Conservation (phyloP, 371 early-diverging fungal genomes). For the Parasitella parasitica region DNA sequence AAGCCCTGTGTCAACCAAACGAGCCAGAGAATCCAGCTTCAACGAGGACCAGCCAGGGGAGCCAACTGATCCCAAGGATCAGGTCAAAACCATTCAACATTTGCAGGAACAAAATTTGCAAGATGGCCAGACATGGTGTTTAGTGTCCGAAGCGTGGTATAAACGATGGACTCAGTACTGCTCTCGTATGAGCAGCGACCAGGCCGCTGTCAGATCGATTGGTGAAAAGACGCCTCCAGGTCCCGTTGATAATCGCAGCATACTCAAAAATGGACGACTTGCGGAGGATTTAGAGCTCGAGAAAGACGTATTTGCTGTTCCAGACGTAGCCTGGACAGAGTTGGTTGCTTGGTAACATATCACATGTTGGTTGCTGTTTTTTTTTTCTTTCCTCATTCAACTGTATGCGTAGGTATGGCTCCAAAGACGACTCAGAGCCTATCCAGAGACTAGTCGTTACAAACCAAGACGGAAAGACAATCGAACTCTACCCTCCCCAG, state of each 20-base stretch:
- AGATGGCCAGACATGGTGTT: constrained; percentile 19
- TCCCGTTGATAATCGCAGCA: constrained; percentile 15
- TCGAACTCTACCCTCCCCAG: constrained; percentile 28
- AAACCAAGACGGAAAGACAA: neutral
- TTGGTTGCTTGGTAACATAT: constrained; percentile 24
- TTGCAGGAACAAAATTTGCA: constrained; percentile 17
- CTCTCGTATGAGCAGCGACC: constrained; percentile 14
- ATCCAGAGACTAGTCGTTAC: constrained; percentile 6
- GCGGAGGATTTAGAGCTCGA: constrained; percentile 8
- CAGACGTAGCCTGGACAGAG: constrained; percentile 21
- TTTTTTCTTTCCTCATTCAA: neutral
- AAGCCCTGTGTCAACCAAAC: constrained; percentile 18
- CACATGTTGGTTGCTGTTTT: too few species aligned
- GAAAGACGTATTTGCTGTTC: constrained; percentile 12
- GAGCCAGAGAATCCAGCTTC: constrained; percentile 33
- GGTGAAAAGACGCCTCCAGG: constrained; percentile 19
- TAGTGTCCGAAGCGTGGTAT: constrained; percentile 22
- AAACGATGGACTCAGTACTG: constrained; percentile 27
- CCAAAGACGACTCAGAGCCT: neutral
- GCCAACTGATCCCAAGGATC: constrained; percentile 21
- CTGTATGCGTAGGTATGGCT: constrained; percentile 7
- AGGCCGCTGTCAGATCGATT: neutral
- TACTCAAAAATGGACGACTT: constrained; percentile 12
- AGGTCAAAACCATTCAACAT: constrained; percentile 14
- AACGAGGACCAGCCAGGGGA: constrained; percentile 6